Evolutionary conservation across 2,329 filamentous ascomycete genomes (phyloP).

Genomic region (Pseudogymnoascus sp.): DNA sequence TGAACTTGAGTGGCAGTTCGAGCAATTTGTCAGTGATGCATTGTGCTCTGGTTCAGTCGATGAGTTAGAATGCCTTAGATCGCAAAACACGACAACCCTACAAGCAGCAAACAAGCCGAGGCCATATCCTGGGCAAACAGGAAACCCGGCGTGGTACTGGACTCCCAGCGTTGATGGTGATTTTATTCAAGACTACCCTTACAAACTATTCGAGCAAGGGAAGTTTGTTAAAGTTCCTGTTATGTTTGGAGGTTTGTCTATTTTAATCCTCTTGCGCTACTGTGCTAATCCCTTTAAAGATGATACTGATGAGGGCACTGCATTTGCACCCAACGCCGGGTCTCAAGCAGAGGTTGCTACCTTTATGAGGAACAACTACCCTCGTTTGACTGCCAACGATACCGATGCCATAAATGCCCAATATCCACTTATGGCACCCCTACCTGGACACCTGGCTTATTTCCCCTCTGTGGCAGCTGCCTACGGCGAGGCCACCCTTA

Average conservation of each 20-base stretch:
- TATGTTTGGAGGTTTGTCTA: conserved; percentile 31
- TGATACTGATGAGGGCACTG: conserved; percentile 50
- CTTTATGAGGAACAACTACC: conserved; percentile 34
- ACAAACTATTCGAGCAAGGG: conserved; percentile 30
- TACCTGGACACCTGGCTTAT: conserved; percentile 29
- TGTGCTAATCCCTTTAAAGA: conserved; percentile 20
- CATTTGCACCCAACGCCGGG: conserved; percentile 40
- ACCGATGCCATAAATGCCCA: conserved; percentile 27
- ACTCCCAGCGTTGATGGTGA: conserved; percentile 36
- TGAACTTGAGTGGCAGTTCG: conserved; percentile 36
- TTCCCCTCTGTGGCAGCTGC: conserved; percentile 35
- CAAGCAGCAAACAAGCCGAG: conserved; percentile 32
- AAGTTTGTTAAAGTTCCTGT: conserved; percentile 35
- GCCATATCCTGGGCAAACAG: conserved; percentile 32
- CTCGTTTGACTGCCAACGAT: conserved; percentile 26
- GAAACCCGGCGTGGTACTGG: conserved; percentile 33
- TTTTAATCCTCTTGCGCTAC: not conserved
- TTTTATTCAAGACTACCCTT: conserved; percentile 34
- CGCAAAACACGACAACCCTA: conserved; percentile 30
- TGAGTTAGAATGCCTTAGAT: conserved; percentile 32
- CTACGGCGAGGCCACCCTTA: conserved; percentile 43
- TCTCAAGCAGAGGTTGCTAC: conserved; percentile 27
- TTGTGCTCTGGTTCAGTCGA: conserved; percentile 26
- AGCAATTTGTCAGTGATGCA: conserved; percentile 29
- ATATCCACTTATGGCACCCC: conserved; percentile 24